These are phyloP conservation scores for Apophysomyces variabilis DNA, from an alignment of 371 early-diverging fungal species.

Conservation along the genomic window DNA sequence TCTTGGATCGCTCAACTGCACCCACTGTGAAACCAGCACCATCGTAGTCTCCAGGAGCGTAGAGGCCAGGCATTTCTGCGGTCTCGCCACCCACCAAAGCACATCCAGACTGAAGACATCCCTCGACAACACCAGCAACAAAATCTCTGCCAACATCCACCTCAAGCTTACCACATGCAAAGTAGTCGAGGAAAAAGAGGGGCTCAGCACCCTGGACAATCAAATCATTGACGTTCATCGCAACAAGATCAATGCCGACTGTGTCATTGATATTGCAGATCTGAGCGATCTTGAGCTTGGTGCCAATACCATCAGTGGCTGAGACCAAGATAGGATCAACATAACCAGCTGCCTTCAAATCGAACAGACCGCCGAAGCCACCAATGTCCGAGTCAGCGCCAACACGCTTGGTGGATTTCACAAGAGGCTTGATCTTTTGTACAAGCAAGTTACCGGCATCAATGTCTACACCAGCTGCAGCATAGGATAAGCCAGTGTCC, in stretches of 20 bases:
- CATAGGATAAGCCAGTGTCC: slow-evolving; percentile 75
- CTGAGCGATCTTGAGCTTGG: slow-evolving; percentile 97
- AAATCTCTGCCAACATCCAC: slow-evolving; percentile 91
- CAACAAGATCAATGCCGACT: slow-evolving; percentile 95
- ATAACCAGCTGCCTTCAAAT: slow-evolving; percentile 91
- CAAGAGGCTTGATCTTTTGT: slow-evolving; percentile 92
- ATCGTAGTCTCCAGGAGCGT: slow-evolving; percentile 87
- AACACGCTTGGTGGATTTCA: slow-evolving; percentile 87
- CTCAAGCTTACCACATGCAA: slow-evolving; percentile 92
- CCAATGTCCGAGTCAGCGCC: slow-evolving; percentile 97
- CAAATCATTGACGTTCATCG: slow-evolving; percentile 98
- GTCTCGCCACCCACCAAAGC: slow-evolving; percentile 98
- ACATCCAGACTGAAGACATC: slow-evolving; percentile 90
- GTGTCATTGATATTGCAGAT: slow-evolving; percentile 84
- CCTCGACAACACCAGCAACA: slow-evolving; percentile 93
- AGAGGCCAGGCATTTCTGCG: slow-evolving; percentile 99
- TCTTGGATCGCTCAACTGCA: slow-evolving; percentile 88
- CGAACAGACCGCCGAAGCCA: slow-evolving; percentile 98
- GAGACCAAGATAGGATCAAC: slow-evolving; percentile 91
- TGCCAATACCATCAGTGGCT: slow-evolving; percentile 98
- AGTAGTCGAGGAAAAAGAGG: slow-evolving; percentile 97
- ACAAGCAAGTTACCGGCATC: slow-evolving; percentile 95
- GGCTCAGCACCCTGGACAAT: slow-evolving; percentile 99
- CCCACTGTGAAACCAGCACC: slow-evolving; percentile 98
- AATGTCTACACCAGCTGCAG: slow-evolving; percentile 94